A percentile compares a stretch with the other conserved stretches of the same genome.
phyloP scores from a whole-genome alignment of 2,329 filamentous ascomycete genomes.

The Lachnellula subtilissima region DNA sequence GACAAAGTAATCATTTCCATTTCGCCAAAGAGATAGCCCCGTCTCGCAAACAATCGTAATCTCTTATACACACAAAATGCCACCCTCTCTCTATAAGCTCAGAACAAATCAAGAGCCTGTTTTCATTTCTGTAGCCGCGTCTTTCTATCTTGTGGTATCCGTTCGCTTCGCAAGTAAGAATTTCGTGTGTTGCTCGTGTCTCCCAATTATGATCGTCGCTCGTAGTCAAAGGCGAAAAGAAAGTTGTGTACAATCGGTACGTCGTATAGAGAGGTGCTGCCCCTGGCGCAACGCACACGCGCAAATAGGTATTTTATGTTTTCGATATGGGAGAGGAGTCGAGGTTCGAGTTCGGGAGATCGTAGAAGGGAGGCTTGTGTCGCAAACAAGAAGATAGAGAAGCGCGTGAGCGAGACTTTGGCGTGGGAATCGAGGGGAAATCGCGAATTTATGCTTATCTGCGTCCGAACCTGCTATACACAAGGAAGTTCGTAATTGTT shows the following conservation, averaged over 20 bases:
- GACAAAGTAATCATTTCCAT: slow-evolving; percentile 15
- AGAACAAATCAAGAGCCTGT: slow-evolving; percentile 9
- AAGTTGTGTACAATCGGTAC: slow-evolving; percentile 23
- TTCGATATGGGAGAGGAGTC: slow-evolving; percentile 17
- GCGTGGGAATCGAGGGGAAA: slow-evolving; percentile 24
- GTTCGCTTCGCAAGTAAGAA: slow-evolving; percentile 11
- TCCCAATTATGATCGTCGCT: slow-evolving; percentile 20
- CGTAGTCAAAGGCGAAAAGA: slow-evolving; percentile 19
- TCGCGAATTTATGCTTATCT: slow-evolving; percentile 56
- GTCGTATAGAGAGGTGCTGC: slow-evolving; percentile 12
- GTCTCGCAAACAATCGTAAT: slow-evolving; percentile 23
- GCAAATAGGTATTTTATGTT: slow-evolving; percentile 30
- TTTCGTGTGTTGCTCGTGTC: slow-evolving; percentile 18
- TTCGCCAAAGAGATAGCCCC: slow-evolving; percentile 2
- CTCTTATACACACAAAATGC: slow-evolving; percentile 26
- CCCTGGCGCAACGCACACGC: slow-evolving; percentile 19
- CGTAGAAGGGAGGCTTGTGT: slow-evolving; percentile 15
- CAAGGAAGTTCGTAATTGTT: slow-evolving; percentile 64
- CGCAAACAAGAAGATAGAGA: slow-evolving; percentile 16
- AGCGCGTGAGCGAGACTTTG: slow-evolving; percentile 24
- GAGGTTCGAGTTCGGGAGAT: slow-evolving; percentile 15
- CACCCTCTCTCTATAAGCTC: slow-evolving; percentile 12
- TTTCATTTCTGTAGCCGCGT: slow-evolving; percentile 2
- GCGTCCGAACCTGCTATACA: slow-evolving; percentile 88
- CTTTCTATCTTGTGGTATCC: slow-evolving; percentile 12